Evolutionary conservation across 495 filamentous ascomycete species (phyloP).

Genomic region (Xylaria castorea): DNA sequence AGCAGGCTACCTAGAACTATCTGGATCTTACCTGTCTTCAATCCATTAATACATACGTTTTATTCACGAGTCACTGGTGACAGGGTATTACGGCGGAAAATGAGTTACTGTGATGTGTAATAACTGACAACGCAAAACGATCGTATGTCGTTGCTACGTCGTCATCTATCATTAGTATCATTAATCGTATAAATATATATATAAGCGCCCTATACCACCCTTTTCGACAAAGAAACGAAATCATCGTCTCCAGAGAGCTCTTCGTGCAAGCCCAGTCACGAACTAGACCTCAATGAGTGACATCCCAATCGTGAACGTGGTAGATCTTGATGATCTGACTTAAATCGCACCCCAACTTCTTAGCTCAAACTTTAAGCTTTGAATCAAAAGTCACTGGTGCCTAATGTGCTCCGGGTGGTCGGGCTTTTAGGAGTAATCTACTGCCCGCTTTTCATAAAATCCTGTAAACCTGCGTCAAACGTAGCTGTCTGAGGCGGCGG

Average conservation of each 20-base stretch:
- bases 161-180: slow-evolving; percentile 43
- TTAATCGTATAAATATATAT: slow-evolving; percentile 25
- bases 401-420: background rate
- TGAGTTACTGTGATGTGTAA: background rate
- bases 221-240: background rate
- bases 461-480: slow-evolving; percentile 24
- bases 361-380: background rate
- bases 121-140: slow-evolving; percentile 38
- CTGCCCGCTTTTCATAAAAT: slow-evolving; percentile 13
- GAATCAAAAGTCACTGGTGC: background rate
- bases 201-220: background rate
- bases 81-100: background rate
- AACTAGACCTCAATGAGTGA: background rate
- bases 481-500: slow-evolving; percentile 32
- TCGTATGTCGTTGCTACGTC: slow-evolving; percentile 38
- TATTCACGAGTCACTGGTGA: background rate
- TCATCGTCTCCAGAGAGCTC: slow-evolving; percentile 19
- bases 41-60: background rate
- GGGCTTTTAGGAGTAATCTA: background rate
- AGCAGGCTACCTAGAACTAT: background rate
- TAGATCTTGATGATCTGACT: background rate
- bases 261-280: background rate
- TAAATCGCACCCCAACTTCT: background rate
- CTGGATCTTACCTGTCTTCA: background rate
- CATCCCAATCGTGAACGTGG: background rate